These are phyloP conservation scores for Amanita pseudoporphyria DNA, from an alignment of 768 basidiomycete genomes.

Conservation along the genomic window DNA sequence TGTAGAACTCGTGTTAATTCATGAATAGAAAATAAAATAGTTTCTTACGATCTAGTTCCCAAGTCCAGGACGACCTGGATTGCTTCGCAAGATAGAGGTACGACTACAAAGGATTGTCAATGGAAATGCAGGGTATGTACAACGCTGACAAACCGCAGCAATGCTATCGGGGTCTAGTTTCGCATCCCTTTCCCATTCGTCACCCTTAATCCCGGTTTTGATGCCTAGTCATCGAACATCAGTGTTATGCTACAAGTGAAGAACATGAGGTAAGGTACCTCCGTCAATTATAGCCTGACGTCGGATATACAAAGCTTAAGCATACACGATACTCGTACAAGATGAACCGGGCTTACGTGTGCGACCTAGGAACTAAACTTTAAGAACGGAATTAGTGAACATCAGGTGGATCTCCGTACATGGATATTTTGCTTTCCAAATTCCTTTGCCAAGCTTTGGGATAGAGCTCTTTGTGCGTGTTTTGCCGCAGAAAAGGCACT, in stretches of 20 bases:
- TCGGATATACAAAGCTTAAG: not conserved
- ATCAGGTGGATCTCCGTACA: slow-evolving; percentile 22
- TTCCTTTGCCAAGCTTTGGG: slow-evolving; percentile 67
- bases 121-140: not conserved
- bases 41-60: slow-evolving; percentile 68
- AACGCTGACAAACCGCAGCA: slow-evolving; percentile 39
- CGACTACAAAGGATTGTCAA: slow-evolving; percentile 28
- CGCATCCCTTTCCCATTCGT: slow-evolving; percentile 33
- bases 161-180: slow-evolving; percentile 60
- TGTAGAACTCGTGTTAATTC: not conserved
- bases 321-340: no score
- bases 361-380: slow-evolving; percentile 34
- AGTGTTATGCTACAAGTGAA: not conserved
- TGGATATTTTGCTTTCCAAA: slow-evolving; percentile 70
- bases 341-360: slow-evolving; percentile 37
- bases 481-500: slow-evolving; percentile 60
- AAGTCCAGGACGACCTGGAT: slow-evolving; percentile 65
- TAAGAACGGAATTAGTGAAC: not conserved
- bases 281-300: slow-evolving; percentile 72
- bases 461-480: slow-evolving; percentile 49
- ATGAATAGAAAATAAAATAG: not conserved
- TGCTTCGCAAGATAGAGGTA: slow-evolving; percentile 61
- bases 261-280: slow-evolving; percentile 19
- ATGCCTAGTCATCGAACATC: slow-evolving; percentile 20
- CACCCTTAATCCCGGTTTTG: slow-evolving; percentile 23